These are phyloP conservation scores for Phytophthora vignae DNA, from an alignment of 352 stramenopile genomes.

Conservation along the genomic window DNA sequence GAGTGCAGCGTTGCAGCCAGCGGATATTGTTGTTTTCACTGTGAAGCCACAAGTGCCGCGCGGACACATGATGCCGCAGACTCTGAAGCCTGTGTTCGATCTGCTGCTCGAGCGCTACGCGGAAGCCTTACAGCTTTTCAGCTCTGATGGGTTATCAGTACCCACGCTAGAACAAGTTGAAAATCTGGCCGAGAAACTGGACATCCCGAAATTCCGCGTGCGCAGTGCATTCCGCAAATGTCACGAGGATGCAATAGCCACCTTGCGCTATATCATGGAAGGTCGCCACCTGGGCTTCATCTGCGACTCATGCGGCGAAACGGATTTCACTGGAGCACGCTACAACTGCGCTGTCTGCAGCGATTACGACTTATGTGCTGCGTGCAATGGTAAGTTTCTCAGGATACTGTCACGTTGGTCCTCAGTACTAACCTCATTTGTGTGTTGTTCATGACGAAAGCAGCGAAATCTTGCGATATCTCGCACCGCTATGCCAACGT, in stretches of 20 bases:
- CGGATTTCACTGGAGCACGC: conserved; percentile 75
- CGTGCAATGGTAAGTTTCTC: conserved; percentile 58
- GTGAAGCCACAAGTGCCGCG: conserved; percentile 30
- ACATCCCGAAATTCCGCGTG: conserved; percentile 84
- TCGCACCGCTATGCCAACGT: conserved; percentile 83
- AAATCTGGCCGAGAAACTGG: conserved; percentile 65
- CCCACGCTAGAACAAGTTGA: conserved; percentile 75
- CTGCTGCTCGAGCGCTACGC: conserved; percentile 56
- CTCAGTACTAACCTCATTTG: conserved; percentile 11
- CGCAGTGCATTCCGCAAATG: conserved; percentile 86
- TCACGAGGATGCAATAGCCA: conserved; percentile 66
- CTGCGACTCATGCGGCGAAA: conserved; percentile 83
- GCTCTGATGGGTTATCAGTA: conserved; percentile 7
- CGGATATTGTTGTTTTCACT: conserved; percentile 76
- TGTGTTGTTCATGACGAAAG: conserved; percentile 28
- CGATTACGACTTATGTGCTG: conserved; percentile 79
- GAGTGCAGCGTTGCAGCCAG: conserved; percentile 41
- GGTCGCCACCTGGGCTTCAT: conserved; percentile 84
- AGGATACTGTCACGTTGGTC: not conserved
- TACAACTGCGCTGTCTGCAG: conserved; percentile 82
- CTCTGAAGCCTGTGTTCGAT: conserved; percentile 12
- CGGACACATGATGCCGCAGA: not conserved
- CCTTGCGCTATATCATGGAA: conserved; percentile 86
- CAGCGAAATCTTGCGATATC: conserved; percentile 67
- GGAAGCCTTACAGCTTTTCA: conserved; percentile 46